phyloP scores from a whole-genome alignment of 345 rosid species.

The Eucalyptus coolabah region DNA sequence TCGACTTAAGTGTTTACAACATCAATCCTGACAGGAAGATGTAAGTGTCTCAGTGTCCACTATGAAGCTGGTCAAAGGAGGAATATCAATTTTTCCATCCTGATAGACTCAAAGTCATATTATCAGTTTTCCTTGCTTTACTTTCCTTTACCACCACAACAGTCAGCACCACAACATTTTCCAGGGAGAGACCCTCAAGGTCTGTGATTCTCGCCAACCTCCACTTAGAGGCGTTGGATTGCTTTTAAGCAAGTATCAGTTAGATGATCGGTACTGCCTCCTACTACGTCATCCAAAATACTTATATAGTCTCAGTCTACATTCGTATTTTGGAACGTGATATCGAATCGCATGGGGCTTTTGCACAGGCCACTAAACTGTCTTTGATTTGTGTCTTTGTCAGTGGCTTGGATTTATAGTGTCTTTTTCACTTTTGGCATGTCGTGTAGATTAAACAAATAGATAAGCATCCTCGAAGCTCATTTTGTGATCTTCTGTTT shows the following conservation, averaged over 20 bases:
- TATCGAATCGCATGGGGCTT: background rate
- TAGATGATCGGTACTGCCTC: background rate
- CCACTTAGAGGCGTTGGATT: background rate
- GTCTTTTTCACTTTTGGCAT: background rate
- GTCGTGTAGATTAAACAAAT: background rate
- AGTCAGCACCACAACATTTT: background rate
- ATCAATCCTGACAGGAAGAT: background rate
- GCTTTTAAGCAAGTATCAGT: background rate
- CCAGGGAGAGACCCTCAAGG: background rate
- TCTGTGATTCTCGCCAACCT: background rate
- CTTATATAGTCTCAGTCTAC: background rate
- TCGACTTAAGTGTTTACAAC: background rate
- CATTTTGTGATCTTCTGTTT: background rate
- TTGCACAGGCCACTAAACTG: background rate
- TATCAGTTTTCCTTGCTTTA: background rate
- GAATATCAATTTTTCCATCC: background rate
- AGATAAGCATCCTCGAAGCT: background rate
- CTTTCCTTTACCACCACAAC: background rate
- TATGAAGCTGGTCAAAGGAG: background rate
- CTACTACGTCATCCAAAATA: background rate
- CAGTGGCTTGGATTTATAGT: background rate
- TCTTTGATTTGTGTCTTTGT: background rate
- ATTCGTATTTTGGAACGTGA: background rate
- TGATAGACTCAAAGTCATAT: background rate
- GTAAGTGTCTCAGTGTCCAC: background rate